Conservation (phyloP, 768 basidiomycete genomes). For the Lanmaoa pseudosensibilis region DNA sequence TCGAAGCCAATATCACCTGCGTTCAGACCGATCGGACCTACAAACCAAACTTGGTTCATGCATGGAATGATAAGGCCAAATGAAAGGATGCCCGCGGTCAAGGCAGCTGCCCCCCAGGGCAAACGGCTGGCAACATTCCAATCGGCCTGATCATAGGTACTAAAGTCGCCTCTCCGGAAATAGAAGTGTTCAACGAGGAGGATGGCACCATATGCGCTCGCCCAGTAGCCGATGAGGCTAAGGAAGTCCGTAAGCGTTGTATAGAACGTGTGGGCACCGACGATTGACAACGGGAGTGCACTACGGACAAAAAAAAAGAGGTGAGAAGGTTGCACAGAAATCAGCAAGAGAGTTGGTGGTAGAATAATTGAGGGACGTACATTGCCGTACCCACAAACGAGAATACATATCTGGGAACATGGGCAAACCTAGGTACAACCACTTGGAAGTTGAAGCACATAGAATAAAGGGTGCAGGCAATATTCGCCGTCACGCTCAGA, state of each 20-base stretch:
- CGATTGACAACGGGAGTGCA: constrained; percentile 65
- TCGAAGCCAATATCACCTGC: constrained; percentile 76
- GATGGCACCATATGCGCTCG: constrained; percentile 55
- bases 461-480: constrained; percentile 82
- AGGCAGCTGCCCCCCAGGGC: constrained; percentile 63
- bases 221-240: constrained; percentile 69
- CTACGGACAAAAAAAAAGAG: constrained; percentile 33
- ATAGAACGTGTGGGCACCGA: constrained; percentile 70
- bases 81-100: constrained; percentile 48
- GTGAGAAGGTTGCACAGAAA: not conserved
- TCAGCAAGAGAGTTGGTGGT: constrained; percentile 2
- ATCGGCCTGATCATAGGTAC: constrained; percentile 45
- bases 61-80: constrained; percentile 60
- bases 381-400: constrained; percentile 64
- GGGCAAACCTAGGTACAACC: constrained; percentile 55
- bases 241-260: constrained; percentile 62
- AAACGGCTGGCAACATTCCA: constrained; percentile 56
- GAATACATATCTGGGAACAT: constrained; percentile 70
- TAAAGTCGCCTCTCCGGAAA: constrained; percentile 54
- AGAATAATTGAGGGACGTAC: constrained; percentile 40
- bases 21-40: constrained; percentile 61
- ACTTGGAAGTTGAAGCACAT: constrained; percentile 74
- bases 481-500: constrained; percentile 77
- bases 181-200: constrained; percentile 66
- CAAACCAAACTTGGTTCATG: constrained; percentile 73